Percentiles rank a stretch among this genome's conserved stretches.
Evolutionary conservation across 805 yeast species (phyloP).

Genomic region (Saccharomycopsis babjevae): DNA sequence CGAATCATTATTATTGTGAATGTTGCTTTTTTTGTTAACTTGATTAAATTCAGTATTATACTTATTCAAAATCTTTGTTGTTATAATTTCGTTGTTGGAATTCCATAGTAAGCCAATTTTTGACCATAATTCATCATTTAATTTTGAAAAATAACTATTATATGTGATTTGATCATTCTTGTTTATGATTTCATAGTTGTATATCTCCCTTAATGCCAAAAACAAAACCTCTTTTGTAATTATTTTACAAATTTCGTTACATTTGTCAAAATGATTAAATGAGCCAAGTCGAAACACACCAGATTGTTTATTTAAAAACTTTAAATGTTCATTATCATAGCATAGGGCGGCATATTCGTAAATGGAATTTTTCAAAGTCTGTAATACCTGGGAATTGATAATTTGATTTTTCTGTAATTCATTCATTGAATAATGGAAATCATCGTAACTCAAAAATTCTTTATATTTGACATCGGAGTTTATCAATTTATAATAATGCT

Average conservation of each 20-base stretch:
- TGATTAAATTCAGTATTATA: slow-evolving; percentile 14
- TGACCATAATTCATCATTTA: slow-evolving; percentile 17
- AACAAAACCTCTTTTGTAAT: slow-evolving; percentile 59
- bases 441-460: slow-evolving; percentile 6
- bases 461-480: slow-evolving; percentile 4
- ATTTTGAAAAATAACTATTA: slow-evolving; percentile 7
- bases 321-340: slow-evolving; percentile 50
- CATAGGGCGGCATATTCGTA: slow-evolving; percentile 79
- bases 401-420: slow-evolving; percentile 4
- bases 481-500: slow-evolving; percentile 10
- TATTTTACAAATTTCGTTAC: slow-evolving; percentile 63
- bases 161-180: slow-evolving; percentile 1
- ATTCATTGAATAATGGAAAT: slow-evolving; percentile 14
- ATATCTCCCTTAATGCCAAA: slow-evolving; percentile 26
- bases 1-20: slow-evolving; percentile 7
- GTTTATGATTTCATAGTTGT: not conserved
- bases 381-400: slow-evolving; percentile 46
- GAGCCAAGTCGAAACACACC: slow-evolving; percentile 90
- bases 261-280: slow-evolving; percentile 80
- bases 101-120: slow-evolving; percentile 10
- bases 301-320: slow-evolving; percentile 67
- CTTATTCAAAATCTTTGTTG: slow-evolving; percentile 12
- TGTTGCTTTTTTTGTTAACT: slow-evolving; percentile 12
- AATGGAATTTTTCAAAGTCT: slow-evolving; percentile 51
- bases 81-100: slow-evolving; percentile 4